phyloP scores from a whole-genome alignment of 305 asterid species.

The Plantago lanceolata region DNA sequence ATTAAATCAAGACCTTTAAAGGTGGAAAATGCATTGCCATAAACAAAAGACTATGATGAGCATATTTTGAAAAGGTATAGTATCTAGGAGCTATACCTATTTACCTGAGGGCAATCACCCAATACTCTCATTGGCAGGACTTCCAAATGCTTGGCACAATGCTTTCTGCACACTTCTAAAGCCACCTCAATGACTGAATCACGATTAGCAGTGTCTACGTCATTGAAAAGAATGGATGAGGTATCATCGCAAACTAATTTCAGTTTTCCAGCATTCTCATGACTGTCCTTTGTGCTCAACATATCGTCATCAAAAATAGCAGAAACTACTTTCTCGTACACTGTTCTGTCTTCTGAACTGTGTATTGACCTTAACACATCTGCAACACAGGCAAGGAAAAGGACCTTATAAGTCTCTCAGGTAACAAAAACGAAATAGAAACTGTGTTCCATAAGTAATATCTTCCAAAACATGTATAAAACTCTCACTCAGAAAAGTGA shows the following conservation, averaged over 20 bases:
- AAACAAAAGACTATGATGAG: conserved; percentile 15
- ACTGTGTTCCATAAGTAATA: not conserved
- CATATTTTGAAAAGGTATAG: conserved; percentile 6
- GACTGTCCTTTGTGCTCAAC: conserved; percentile 40
- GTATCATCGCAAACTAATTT: conserved; percentile 53
- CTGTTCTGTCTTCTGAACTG: conserved; percentile 69
- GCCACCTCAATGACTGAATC: conserved; percentile 62
- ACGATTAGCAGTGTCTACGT: conserved; percentile 61
- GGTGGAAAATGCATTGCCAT: conserved; percentile 13
- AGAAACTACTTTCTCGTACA: conserved; percentile 70
- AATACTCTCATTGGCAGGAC: conserved; percentile 65
- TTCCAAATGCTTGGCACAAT: conserved; percentile 92
- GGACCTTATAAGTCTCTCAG: not conserved
- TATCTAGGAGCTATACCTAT: conserved; percentile 47
- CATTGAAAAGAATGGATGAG: conserved; percentile 51
- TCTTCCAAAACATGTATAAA: conserved; percentile 5
- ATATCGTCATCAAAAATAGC: conserved; percentile 75
- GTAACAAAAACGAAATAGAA: not conserved
- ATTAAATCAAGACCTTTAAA: conserved; percentile 20
- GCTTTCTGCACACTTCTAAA: conserved; percentile 58
- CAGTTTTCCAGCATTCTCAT: conserved; percentile 50
- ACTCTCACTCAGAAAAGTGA: not conserved
- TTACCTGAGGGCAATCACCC: conserved; percentile 51
- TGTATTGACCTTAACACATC: conserved; percentile 82
- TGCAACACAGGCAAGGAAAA: conserved; percentile 39